Evolutionary conservation across 1,139 yeast species (phyloP).

Genomic region (Magnusiomyces ingens): DNA sequence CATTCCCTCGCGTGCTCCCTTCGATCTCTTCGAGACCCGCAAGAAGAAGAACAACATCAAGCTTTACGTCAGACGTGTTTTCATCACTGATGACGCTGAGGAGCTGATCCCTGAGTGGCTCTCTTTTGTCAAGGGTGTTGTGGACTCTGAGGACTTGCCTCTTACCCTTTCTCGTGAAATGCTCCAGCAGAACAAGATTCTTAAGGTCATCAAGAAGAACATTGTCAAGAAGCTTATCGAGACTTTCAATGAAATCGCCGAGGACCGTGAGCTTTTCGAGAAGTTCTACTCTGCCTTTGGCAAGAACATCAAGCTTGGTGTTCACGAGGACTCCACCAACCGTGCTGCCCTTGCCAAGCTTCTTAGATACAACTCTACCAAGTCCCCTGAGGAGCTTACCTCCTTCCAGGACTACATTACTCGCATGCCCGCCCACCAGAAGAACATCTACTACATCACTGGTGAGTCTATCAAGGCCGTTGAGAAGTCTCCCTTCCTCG

Average conservation of each 20-base stretch:
- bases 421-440: constrained; percentile 99
- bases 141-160: constrained; percentile 99
- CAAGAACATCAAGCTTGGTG: constrained; percentile 98
- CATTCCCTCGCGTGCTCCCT: constrained; percentile 99
- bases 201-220: constrained; percentile 99
- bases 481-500: constrained; percentile 98
- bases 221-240: constrained; percentile 97
- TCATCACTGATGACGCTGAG: constrained; percentile 99
- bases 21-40: constrained; percentile 93
- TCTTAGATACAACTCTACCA: constrained; percentile 95
- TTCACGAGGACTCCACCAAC: constrained; percentile 98
- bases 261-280: constrained; percentile 97
- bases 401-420: constrained; percentile 96
- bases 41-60: constrained; percentile 99
- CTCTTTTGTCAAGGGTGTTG: constrained; percentile 96
- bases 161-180: constrained; percentile 99
- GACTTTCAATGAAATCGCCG: constrained; percentile 98
- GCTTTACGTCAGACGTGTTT: constrained; percentile 98
- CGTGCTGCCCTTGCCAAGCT: constrained; percentile 92
- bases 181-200: constrained; percentile 99
- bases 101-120: constrained; percentile 99
- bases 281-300: constrained; percentile 97
- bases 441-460: constrained; percentile 98
- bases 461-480: constrained; percentile 98
- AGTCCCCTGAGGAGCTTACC: constrained; percentile 81